Evolutionary conservation across 2,329 filamentous ascomycete species (phyloP), one percentile per base, ranked within the genome.

Genomic region (Cladorrhinum sp.): DNA sequence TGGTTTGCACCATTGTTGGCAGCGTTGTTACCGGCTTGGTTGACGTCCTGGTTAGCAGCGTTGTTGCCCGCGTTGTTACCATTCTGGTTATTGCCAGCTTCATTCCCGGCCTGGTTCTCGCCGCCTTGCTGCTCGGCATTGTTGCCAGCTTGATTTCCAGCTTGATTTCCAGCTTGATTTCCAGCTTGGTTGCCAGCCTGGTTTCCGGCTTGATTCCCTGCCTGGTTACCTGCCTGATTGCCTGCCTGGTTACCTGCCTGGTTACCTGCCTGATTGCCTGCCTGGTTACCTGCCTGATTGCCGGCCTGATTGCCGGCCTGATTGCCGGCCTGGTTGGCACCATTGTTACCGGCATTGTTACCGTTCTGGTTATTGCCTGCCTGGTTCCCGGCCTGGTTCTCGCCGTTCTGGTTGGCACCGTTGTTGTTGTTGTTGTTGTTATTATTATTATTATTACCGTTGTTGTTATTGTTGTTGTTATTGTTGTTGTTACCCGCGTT

Each of bases 351-450:
- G 4, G 49, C 70, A 51, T 65, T 65, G 18, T 55, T 58, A 26
- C 55, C 58, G 48, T n/a, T n/a, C n/a, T n/a, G n/a, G n/a, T n/a
- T n/a, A n/a, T 61, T 66, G 49, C 67, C 54, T 62, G 62, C 24
- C 63, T 68, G 39, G 54, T 61, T 54, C 16, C 48, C 51, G 24
- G 28, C 51, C 21, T 53, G 28, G 26, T 72, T 54, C 78, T 54
- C 30, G 48, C 23, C 48, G 28, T 18, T 18, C n/a, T 59, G 49
- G 21, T 60, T 16, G 26, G 36, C 57, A 6, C 28, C 39, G 10
- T 14, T 42, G 14, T 24, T 51, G 23, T 33, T 39, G 18, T 21
- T 16, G 26, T 30, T 30, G 26, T 30, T 30, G 26, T 4, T n/a
- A n/a, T n/a, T n/a, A n/a, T n/a, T n/a, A n/a, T n/a, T n/a, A n/a